Evolutionary conservation across 305 asterid genomes (phyloP), one percentile per base, ranked within the genome.

Genomic region (Fraxinus floribunda): DNA sequence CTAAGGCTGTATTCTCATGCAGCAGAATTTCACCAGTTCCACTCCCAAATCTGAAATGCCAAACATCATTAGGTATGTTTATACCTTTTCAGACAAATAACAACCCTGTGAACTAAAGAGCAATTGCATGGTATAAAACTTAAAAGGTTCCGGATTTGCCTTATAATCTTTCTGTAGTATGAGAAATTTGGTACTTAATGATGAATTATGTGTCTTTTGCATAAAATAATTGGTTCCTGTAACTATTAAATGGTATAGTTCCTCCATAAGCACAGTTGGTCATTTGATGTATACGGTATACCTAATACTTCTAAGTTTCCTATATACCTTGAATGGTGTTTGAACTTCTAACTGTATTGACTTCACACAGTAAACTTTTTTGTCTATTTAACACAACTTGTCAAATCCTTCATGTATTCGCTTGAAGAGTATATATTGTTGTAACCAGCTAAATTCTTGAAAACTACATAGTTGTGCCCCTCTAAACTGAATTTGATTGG

Each of bases 61-160:
- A 32, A 18, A 10, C 76, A 20, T n/a, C 73, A 30, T 52, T n/a
- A 73, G 83, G 86, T 83, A 55, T n/a, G 68, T 57, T 18, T 73
- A 20, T 70, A 18, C 36, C 11, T 75, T 64, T 44, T 41, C 32
- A n/a, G 16, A 44, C 36, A 30, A 2, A 35, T 29, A 22, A 62
- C 41, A 70, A 70, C 38, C 41, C n/a, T 13, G 22, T 29, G 20
- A 70, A 70, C 4, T 13, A 52, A 46, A 18, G 18, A 22, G 52
- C 49, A 24, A n/a, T 3, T 34, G 22, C 11, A 13, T 15, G 20
- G 7, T 71, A 24, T 34, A 7, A 52, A 52, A 52, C 62, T 52
- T 52, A 52, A 24, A 44, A 57, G 5, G 78, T 44, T 73, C 26
- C 38, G 32, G 10, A 16, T 64, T 41, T 24, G 6, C 77, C 10